Evolutionary conservation across 805 yeast genomes (phyloP).

Genomic region (Yamadazyma philogaea): DNA sequence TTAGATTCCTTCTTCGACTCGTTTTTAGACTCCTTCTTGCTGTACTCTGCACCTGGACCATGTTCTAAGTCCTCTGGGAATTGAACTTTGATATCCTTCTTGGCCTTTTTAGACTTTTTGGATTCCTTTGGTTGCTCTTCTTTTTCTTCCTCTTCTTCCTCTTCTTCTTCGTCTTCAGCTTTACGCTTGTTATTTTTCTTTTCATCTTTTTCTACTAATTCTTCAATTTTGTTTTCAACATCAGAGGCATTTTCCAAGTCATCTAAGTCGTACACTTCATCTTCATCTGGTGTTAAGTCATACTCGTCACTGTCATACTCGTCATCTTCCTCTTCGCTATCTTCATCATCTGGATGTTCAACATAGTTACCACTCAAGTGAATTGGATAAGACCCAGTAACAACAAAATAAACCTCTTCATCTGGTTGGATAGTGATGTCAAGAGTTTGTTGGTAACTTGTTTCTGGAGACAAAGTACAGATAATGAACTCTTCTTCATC

Average conservation of each 20-base stretch:
- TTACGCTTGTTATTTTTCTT: constrained; percentile 33
- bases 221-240: constrained; percentile 69
- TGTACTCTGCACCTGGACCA: constrained; percentile 66
- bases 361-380: constrained; percentile 94
- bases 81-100: constrained; percentile 71
- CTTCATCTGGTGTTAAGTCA: constrained; percentile 75
- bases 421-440: constrained; percentile 89
- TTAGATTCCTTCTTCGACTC: constrained; percentile 24
- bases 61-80: constrained; percentile 90
- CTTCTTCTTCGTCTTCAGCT: constrained; percentile 31
- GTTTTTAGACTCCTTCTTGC: constrained; percentile 27
- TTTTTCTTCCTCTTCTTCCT: constrained; percentile 26
- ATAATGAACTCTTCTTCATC: constrained; percentile 81
- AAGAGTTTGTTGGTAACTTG: constrained; percentile 82
- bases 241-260: constrained; percentile 69
- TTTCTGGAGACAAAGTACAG: constrained; percentile 85
- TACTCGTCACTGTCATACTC: constrained; percentile 44
- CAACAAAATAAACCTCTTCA: constrained; percentile 92
- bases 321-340: constrained; percentile 51
- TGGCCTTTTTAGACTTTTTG: constrained; percentile 33
- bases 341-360: constrained; percentile 88
- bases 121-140: constrained; percentile 21
- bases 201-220: constrained; percentile 63
- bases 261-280: constrained; percentile 65
- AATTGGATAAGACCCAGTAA: constrained; percentile 91